Evolutionary conservation across 2,329 filamentous ascomycete species (phyloP), one percentile per base, ranked within the genome.

Genomic region (Pestalotiopsis sp.): DNA sequence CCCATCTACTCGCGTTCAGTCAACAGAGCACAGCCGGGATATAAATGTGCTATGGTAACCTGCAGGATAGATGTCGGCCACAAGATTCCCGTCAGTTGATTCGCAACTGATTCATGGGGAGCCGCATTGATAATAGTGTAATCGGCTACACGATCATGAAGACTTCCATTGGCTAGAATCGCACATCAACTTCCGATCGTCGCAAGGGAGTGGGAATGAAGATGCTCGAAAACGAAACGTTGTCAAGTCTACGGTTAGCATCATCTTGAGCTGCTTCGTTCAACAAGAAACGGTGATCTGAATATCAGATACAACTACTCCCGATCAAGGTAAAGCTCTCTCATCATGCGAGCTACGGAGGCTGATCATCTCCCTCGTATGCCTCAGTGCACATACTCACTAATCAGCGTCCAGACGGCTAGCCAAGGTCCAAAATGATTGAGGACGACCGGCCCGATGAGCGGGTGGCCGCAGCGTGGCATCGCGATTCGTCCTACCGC

Each of bases 401-500:
- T 52, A 9, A 52, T 17, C 44, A 52, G 9, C 17, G 20, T n/a
- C n/a, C 44, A 52, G 44, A 52, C 44, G 44, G 44, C 44, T 52
- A 52, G 44, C 17, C 44, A 38, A 39, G 30, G 26, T 39, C 58
- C 26, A 20, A 35, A 24, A 24, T 20, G n/a, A 61, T 17, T 9
- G 58, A 61, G 58, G 58, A 39, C 58, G 58, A 35, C 58, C 58
- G 58, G 58, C 26, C 58, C 58, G 58, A 61, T 61, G 58, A 22
- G 30, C 58, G 58, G 58, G n/a, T 17, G n/a, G 58, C 58, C 58
- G 58, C 58, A 61, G 58, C 30, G n/a, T 35, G 44, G 26, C 58
- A 61, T 61, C 30, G 35, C 30, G 58, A 61, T 61, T 20, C 35
- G 58, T 61, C 30, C 35, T 35, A 40, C 58, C 38, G 30, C 30